These are phyloP conservation scores for Trichoderma brevicompactum DNA, from an alignment of 2,329 filamentous ascomycete genomes.

Conservation along the genomic window DNA sequence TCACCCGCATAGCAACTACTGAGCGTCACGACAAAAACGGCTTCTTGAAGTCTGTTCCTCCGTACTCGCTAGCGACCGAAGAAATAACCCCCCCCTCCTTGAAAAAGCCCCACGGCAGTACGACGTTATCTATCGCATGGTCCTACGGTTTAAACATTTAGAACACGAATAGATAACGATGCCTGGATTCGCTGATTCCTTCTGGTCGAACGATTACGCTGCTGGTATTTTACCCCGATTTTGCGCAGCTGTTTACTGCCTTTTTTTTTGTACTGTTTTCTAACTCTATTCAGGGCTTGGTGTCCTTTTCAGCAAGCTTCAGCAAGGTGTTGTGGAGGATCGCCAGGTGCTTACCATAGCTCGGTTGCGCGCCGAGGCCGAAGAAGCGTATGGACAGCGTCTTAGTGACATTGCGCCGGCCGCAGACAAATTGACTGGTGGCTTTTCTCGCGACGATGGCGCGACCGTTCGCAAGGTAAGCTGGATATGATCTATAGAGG, in stretches of 20 bases:
- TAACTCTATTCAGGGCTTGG: slow-evolving; percentile 66
- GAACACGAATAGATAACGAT: slow-evolving; percentile 53
- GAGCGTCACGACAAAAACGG: not conserved
- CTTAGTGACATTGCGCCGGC: slow-evolving; percentile 80
- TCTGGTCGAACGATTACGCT: slow-evolving; percentile 98
- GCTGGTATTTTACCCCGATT: slow-evolving; percentile 66
- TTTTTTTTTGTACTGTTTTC: not conserved
- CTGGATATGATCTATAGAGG: not conserved
- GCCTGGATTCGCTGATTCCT: slow-evolving; percentile 91
- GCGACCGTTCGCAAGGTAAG: slow-evolving; percentile 91
- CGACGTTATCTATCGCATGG: slow-evolving; percentile 9
- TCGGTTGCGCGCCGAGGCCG: slow-evolving; percentile 91
- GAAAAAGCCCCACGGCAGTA: slow-evolving; percentile 13
- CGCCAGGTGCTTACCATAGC: slow-evolving; percentile 91
- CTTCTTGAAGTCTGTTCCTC: not conserved
- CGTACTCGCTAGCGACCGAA: slow-evolving; percentile 15
- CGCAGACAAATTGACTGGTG: slow-evolving; percentile 79
- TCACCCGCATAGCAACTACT: not conserved
- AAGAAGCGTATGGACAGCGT: slow-evolving; percentile 83
- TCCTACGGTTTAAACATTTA: not conserved
- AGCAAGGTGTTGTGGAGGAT: slow-evolving; percentile 94
- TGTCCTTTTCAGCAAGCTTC: slow-evolving; percentile 93
- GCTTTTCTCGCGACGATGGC: slow-evolving; percentile 90
- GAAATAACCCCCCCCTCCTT: not conserved
- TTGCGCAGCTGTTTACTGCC: not conserved